Conservation (phyloP, 2,329 filamentous ascomycete genomes). For the Beauveria rudraprayagi region DNA sequence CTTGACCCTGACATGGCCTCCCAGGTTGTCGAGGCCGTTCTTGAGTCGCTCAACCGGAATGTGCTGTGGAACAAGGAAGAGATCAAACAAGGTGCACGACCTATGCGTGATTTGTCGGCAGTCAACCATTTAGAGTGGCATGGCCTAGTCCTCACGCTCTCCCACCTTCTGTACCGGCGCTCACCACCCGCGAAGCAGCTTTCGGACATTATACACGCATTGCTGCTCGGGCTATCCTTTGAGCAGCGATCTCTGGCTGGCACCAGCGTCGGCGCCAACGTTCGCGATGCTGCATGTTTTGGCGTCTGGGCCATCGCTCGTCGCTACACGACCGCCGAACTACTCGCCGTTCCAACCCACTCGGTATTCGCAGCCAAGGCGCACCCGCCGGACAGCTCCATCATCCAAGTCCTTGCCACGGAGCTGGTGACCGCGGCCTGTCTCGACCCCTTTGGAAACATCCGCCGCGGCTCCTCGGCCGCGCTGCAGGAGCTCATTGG, state of each 20-base stretch:
- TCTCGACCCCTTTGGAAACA: conserved; percentile 86
- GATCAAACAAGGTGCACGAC: conserved; percentile 23
- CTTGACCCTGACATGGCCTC: conserved; percentile 72
- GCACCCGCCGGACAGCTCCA: conserved; percentile 32
- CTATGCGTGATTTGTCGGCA: conserved; percentile 55
- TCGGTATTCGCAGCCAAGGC: conserved; percentile 34
- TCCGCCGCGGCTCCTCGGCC: conserved; percentile 83
- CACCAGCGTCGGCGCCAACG: conserved; percentile 78
- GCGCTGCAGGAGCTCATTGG: conserved; percentile 91
- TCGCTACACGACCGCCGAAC: conserved; percentile 73
- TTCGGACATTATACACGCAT: conserved; percentile 63
- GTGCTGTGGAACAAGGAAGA: conserved; percentile 43
- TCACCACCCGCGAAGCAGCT: conserved; percentile 67
- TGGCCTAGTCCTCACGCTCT: conserved; percentile 78
- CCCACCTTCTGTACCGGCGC: conserved; percentile 77
- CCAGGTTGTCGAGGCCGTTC: conserved; percentile 79
- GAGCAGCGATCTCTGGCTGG: conserved; percentile 83
- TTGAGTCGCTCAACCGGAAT: conserved; percentile 58
- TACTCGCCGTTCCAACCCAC: conserved; percentile 52
- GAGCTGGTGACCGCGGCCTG: conserved; percentile 76
- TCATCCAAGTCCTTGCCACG: conserved; percentile 71
- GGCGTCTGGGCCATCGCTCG: conserved; percentile 89
- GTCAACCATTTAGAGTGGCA: conserved; percentile 87
- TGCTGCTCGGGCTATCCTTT: conserved; percentile 75
- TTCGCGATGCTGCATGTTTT: conserved; percentile 92